Conservation (phyloP, 2,329 filamentous ascomycete genomes). For the Fusarium newnesense region DNA sequence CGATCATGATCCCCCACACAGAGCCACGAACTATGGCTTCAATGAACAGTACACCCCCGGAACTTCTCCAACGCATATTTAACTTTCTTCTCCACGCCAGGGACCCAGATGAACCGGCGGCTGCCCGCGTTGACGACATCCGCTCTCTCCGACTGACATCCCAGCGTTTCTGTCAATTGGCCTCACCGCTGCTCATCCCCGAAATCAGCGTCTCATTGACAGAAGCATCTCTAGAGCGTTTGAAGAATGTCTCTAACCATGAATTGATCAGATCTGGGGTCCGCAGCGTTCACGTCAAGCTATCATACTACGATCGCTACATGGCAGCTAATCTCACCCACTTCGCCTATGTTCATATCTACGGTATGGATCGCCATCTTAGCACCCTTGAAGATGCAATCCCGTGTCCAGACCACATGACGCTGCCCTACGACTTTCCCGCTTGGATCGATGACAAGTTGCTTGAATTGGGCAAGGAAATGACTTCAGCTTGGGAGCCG, state of each 20-base stretch:
- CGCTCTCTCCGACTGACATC: background rate
- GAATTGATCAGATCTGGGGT: background rate
- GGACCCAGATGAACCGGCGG: background rate
- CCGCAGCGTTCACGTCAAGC: background rate
- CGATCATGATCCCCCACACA: background rate
- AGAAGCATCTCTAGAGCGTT: background rate
- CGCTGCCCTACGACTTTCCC: background rate
- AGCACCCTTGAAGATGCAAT: background rate
- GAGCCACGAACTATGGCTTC: background rate
- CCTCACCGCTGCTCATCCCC: background rate
- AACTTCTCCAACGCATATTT: background rate
- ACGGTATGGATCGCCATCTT: background rate
- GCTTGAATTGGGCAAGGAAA: rapidly evolving
- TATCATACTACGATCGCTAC: background rate
- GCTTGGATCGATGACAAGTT: background rate
- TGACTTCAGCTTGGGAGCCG: background rate
- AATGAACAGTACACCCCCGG: background rate
- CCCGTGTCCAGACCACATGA: background rate
- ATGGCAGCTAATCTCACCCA: background rate
- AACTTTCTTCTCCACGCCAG: background rate
- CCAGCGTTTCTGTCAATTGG: background rate
- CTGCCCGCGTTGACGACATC: background rate
- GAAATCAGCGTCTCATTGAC: background rate
- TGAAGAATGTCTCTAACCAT: background rate
- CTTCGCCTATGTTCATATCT: background rate